Evolutionary conservation across 192 early-diverging fungal genomes (phyloP), one percentile per base, ranked within the genome.

Genomic region (Jimgerdemannia flammicorona): DNA sequence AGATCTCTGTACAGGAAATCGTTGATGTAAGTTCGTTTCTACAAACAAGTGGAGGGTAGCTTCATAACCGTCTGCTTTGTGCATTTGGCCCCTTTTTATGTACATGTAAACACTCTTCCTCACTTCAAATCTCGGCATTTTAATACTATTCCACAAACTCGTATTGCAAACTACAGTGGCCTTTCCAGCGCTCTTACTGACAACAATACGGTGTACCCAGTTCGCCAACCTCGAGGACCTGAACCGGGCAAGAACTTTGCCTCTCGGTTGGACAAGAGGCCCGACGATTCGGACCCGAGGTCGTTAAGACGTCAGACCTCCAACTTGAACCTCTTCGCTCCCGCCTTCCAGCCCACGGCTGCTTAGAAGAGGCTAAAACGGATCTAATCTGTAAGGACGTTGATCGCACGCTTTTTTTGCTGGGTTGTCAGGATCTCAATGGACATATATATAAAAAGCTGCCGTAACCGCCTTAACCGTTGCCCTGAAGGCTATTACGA

Each of bases 211-310:
- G 89, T 94, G 44, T 90, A 91, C 72, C 93, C 93, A 3, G 79
- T 86, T 40, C 88, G 93, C 68, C 93, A 94, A 75, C 93, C 93
- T 54, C 84, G 87, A 42, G 93, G 93, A 40, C 93, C 93, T 3
- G 91, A 92, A 20, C 85, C 90, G 71, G 81, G 85, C 67, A 88
- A 91, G 75, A 89, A 92, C 82, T 94, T 94, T 86, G 84, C 85
- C n/a, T 84, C 84, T 66, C 90, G 93, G 66, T 79, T 79, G 66
- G 71, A 77, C 59, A 76, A 81, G 29, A 66, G 70, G 29, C 11
- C 29, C 14, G 65, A 77, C 40, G 29, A 43, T 19, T 68, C 72
- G n/a, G 66, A 70, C n/a, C 70, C 64, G 10, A 41, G 64, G 41
- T 43, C 20, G n/a, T 42, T 73, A 43, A 73, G 43, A 8, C 72